These are phyloP conservation scores for Inonotus hispidus DNA, from an alignment of 1,284 basidiomycete species.

Conservation along the genomic window DNA sequence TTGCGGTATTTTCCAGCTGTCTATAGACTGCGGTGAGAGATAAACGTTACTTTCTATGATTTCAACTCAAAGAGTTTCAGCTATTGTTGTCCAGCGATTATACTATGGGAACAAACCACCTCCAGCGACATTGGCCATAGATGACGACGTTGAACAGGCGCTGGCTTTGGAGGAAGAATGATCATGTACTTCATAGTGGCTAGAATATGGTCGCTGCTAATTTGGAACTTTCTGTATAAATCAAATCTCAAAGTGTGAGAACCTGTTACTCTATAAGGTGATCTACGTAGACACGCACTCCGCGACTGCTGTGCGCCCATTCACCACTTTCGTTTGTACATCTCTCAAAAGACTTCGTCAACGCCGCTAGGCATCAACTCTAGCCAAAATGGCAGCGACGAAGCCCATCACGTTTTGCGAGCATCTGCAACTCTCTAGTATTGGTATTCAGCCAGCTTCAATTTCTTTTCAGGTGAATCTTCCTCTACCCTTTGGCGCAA, in stretches of 20 bases:
- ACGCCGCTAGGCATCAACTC: slow-evolving; percentile 15
- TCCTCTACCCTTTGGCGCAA: neutral
- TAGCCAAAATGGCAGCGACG: slow-evolving; percentile 35
- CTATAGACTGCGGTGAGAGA: slow-evolving; percentile 63
- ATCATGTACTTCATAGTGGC: neutral
- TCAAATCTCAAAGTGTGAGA: neutral
- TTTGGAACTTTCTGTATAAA: neutral
- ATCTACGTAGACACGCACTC: slow-evolving; percentile 7
- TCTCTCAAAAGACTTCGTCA: slow-evolving; percentile 16
- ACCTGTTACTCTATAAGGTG: neutral
- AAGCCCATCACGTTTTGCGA: slow-evolving; percentile 83
- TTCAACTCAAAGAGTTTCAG: slow-evolving; percentile 31
- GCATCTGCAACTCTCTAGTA: slow-evolving; percentile 89
- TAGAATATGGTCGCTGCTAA: neutral
- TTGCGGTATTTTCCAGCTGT: slow-evolving; percentile 77
- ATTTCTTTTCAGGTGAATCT: slow-evolving; percentile 90
- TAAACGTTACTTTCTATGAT: slow-evolving; percentile 3
- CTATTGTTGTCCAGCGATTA: slow-evolving; percentile 65
- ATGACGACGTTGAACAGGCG: slow-evolving; percentile 70
- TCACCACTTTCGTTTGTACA: slow-evolving; percentile 2
- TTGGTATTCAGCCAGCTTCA: slow-evolving; percentile 93
- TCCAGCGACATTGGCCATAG: slow-evolving; percentile 41
- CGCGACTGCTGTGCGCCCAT: neutral
- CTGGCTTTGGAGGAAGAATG: slow-evolving; percentile 52
- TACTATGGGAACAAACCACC: slow-evolving; percentile 65